phyloP scores from a whole-genome alignment of 31 red algal species.

The Endocladia muricata region DNA sequence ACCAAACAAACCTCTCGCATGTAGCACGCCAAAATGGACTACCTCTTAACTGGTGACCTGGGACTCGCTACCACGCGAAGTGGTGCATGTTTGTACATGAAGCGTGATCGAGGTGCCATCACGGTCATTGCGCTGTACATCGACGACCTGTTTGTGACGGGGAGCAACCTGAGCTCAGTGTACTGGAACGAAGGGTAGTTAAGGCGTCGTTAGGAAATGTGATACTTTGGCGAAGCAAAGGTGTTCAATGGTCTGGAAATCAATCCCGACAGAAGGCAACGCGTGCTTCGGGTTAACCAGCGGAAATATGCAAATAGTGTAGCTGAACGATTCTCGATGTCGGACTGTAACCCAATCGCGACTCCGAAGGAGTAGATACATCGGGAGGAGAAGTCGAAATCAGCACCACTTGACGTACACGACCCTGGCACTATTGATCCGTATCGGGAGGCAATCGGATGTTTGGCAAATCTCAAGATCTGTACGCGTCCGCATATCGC shows the following conservation, averaged over 20 bases:
- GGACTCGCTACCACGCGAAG: too few relatives aligned
- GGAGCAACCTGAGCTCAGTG: background rate
- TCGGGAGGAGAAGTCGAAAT: background rate
- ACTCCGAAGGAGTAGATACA: background rate
- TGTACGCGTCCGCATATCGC: background rate
- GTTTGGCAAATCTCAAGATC: background rate
- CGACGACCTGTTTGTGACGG: background rate
- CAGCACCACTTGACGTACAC: too few relatives aligned
- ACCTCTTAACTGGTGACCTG: background rate
- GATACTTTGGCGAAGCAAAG: background rate
- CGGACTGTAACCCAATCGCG: background rate
- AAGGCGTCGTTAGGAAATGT: background rate
- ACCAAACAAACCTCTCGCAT: background rate
- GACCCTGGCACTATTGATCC: background rate
- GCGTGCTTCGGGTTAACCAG: background rate
- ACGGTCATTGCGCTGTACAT: too few relatives aligned
- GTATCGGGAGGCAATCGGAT: background rate
- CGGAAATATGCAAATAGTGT: background rate
- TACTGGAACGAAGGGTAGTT: background rate
- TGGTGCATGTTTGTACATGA: too few relatives aligned
- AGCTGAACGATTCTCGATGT: background rate
- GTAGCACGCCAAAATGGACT: background rate
- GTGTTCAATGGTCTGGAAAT: background rate
- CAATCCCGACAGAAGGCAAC: background rate
- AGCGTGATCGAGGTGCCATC: too few relatives aligned